These are phyloP conservation scores for Entomortierella chlamydospora DNA, from an alignment of 192 early-diverging fungal genomes.

Conservation along the genomic window DNA sequence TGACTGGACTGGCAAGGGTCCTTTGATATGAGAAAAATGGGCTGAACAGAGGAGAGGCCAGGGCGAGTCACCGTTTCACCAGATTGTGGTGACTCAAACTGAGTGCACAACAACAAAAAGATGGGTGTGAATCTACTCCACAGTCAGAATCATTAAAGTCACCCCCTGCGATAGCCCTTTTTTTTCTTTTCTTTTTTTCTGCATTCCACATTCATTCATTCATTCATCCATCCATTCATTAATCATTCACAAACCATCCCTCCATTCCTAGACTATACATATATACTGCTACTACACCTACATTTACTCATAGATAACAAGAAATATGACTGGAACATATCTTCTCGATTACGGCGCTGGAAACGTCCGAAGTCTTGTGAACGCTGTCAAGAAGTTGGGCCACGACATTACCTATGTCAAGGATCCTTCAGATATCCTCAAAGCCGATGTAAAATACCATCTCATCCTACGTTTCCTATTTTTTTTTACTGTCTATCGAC, in stretches of 20 bases:
- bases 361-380: slow-evolving; percentile 96
- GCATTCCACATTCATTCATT: not conserved
- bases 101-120: slow-evolving; percentile 8
- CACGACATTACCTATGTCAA: slow-evolving; percentile 84
- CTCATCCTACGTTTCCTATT: not conserved
- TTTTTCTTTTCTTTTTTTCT: slow-evolving; percentile 1
- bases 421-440: slow-evolving; percentile 81
- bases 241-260: not conserved
- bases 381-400: slow-evolving; percentile 93
- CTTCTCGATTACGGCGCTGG: slow-evolving; percentile 99
- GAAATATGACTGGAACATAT: slow-evolving; percentile 68
- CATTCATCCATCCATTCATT: no score
- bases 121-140: not conserved
- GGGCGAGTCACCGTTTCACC: not conserved
- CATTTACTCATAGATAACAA: no score
- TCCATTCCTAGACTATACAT: not conserved
- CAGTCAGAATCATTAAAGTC: no score
- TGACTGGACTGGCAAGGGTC: no score
- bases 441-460: slow-evolving; percentile 80
- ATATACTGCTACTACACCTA: no score
- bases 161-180: not conserved
- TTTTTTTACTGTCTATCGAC: no score
- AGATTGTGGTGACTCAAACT: slow-evolving; percentile 25
- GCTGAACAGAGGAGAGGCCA: not conserved
- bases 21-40: no score